Evolutionary conservation across 768 basidiomycete genomes (phyloP).

Genomic region (Rubroboletus pulcherrimus): DNA sequence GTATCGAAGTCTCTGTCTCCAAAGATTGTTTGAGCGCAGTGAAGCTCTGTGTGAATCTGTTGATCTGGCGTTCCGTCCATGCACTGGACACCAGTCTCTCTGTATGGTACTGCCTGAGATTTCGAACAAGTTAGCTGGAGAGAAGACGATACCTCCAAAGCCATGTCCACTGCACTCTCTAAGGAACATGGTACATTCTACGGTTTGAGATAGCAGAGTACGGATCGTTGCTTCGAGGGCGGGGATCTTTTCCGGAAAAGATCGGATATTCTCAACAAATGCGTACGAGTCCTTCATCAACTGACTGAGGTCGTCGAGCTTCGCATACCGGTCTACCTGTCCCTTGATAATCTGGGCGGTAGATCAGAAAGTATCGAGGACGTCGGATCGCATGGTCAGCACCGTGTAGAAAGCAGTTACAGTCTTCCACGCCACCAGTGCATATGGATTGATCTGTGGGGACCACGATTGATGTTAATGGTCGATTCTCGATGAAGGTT

Average conservation of each 20-base stretch:
- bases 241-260: slow-evolving; percentile 27
- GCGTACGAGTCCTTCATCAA: slow-evolving; percentile 32
- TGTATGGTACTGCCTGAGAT: slow-evolving; percentile 11
- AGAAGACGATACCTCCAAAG: slow-evolving; percentile 27
- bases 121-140: background rate
- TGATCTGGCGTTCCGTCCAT: slow-evolving; percentile 21
- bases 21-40: slow-evolving; percentile 24
- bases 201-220: slow-evolving; percentile 29
- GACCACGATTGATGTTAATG: background rate
- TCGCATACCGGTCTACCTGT: slow-evolving; percentile 26
- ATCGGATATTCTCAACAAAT: slow-evolving; percentile 30
- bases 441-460: slow-evolving; percentile 24
- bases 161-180: slow-evolving; percentile 35
- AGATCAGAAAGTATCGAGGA: slow-evolving; percentile 6
- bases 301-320: slow-evolving; percentile 23
- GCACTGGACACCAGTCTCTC: slow-evolving; percentile 15
- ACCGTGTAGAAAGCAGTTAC: slow-evolving; percentile 29
- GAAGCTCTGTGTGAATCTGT: slow-evolving; percentile 21
- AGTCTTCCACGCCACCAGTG: slow-evolving; percentile 28
- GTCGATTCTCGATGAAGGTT: background rate
- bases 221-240: slow-evolving; percentile 27
- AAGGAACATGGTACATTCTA: slow-evolving; percentile 36
- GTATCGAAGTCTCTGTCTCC: slow-evolving; percentile 23
- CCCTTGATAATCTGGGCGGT: slow-evolving; percentile 23
- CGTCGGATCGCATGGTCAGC: background rate